Percentiles rank a stretch among this genome's conserved stretches.
Evolutionary conservation across 164 flowering plant genomes (phyloP).

Genomic region (Aristolochia californica): DNA sequence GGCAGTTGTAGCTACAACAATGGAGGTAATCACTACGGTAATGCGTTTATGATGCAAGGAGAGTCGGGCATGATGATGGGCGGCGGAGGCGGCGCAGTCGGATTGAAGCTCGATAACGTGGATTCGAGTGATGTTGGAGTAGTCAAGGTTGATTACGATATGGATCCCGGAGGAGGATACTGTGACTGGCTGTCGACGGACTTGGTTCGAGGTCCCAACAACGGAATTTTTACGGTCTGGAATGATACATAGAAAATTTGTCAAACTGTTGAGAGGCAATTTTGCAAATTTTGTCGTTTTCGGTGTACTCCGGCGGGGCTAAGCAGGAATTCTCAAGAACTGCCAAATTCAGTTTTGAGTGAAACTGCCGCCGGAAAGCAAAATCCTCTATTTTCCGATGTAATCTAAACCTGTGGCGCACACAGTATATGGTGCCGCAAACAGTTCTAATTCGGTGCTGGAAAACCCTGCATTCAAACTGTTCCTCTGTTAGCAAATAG

Average conservation of each 20-base stretch:
- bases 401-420: too few relatives aligned
- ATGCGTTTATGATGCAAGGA: constrained; percentile 23
- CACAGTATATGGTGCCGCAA: too few relatives aligned
- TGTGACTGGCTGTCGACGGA: constrained; percentile 40
- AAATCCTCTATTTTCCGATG: too few relatives aligned
- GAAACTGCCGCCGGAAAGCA: too few relatives aligned
- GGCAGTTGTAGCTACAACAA: constrained; percentile 13
- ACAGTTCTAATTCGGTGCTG: too few relatives aligned
- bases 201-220: constrained; percentile 38
- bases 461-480: too few relatives aligned
- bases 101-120: not conserved
- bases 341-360: too few relatives aligned
- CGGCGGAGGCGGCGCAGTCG: constrained; percentile 18
- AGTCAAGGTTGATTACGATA: constrained; percentile 61
- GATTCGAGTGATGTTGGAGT: constrained; percentile 9
- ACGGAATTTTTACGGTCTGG: constrained; percentile 58
- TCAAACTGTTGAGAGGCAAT: too few relatives aligned
- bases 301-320: too few relatives aligned
- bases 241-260: constrained; percentile 20
- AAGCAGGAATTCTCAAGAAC: too few relatives aligned
- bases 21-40: constrained; percentile 20
- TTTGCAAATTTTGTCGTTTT: too few relatives aligned
- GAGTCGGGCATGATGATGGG: constrained; percentile 12
- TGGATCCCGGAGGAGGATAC: constrained; percentile 32
- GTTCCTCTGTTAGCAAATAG: too few relatives aligned